Evolutionary conservation across 305 asterid species (phyloP).

Genomic region (Solanum aculeatissimum): DNA sequence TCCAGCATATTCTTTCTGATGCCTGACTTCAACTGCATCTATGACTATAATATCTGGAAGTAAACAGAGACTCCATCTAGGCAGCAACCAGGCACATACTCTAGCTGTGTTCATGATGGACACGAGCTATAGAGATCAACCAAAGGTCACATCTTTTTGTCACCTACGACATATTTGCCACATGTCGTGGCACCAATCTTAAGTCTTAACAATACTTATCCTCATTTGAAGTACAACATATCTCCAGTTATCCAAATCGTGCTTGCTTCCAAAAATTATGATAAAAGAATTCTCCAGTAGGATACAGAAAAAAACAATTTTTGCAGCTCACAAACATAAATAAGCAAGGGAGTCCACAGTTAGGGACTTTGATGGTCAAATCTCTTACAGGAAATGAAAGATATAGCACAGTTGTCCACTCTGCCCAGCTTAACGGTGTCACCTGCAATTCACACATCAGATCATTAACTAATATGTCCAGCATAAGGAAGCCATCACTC

Average conservation of each 20-base stretch:
- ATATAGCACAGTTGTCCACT: slow-evolving; percentile 78
- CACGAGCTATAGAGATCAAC: neutral
- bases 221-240: neutral
- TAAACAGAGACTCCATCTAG: neutral
- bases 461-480: neutral
- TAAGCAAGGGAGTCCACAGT: neutral
- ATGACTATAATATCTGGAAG: neutral
- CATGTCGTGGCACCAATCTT: neutral
- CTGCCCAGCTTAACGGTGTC: slow-evolving; percentile 86
- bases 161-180: neutral
- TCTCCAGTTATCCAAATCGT: neutral
- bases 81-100: neutral
- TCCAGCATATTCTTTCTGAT: neutral
- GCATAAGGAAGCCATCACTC: neutral
- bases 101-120: neutral
- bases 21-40: neutral
- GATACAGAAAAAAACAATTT: neutral
- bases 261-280: neutral
- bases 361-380: neutral
- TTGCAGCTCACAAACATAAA: neutral
- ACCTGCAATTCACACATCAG: slow-evolving; percentile 37
- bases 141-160: neutral
- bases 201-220: neutral
- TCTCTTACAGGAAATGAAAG: slow-evolving; percentile 94
- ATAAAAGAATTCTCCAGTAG: neutral